Base-by-base conservation (phyloP, 768 basidiomycete genomes). In the Boletus barrowsii region DNA sequence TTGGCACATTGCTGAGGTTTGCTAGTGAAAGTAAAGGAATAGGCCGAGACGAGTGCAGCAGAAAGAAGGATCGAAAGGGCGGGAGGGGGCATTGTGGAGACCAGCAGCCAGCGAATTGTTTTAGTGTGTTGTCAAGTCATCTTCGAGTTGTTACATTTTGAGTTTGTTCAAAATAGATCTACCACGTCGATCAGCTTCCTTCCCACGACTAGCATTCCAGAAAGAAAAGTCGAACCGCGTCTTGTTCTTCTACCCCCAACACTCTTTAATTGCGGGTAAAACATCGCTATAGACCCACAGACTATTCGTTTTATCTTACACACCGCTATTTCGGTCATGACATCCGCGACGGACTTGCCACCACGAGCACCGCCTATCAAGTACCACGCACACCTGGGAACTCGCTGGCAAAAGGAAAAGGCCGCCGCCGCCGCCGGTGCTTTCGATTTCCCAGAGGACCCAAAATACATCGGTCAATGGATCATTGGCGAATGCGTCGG, bases 401-500 rank as follows among this genome's bases (percentile, higher is more conserved):
- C 90, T 57, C 88, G 90, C 68, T 93, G 90, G 90, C 85, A 83
- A 62, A 90, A 86, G 70, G 91, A 93, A 76, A 88, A 85, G 70
- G 90, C 87, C 48, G 87, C 89, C 53, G 89, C 91, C 42, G 87
- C 83, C 44, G 73, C 77, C 47, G 77, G 78, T 40, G 86, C 88
- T 22, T 92, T 91, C 64, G 91, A 93, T 61, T 80, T 86, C 37
- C 86, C 88, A 1, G 83, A 88, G 51, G 93, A 96, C 72, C 93
- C 93, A 11, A 88, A 84, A 67, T 78, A 75, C 55, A 87, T 97
- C 42, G 94, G 94, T 11, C 92, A 92, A 3, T 97, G 94, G 94
- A 79, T 92, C 60, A 83, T 97, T 9, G 94, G 94, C 53, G 90
- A 92, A 70, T 95, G 92, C 60, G 86, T 97, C 51, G 94, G 94